A percentile compares a stretch with the other conserved stretches of the same genome.
Conservation (phyloP, 208 protist genomes). For the Leishmania martiniquensis region DNA sequence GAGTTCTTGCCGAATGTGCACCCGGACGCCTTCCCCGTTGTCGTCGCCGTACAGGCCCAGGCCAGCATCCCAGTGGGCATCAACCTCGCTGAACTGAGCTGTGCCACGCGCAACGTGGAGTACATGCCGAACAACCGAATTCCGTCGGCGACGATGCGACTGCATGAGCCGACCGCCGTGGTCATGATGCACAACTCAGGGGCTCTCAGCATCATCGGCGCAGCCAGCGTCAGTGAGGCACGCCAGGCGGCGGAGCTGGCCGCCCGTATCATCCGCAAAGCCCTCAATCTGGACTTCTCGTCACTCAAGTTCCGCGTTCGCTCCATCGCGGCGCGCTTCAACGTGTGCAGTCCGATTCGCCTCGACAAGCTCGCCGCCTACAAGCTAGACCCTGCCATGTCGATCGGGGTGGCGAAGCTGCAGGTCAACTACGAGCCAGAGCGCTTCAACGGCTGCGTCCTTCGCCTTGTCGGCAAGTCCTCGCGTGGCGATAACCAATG, state of each 20-base stretch:
- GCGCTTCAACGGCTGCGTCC: slow-evolving; percentile 78
- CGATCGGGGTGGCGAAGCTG: slow-evolving; percentile 45
- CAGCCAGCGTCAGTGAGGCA: slow-evolving; percentile 73
- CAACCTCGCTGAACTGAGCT: slow-evolving; percentile 82
- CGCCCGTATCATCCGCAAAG: slow-evolving; percentile 87
- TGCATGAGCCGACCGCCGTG: slow-evolving; percentile 80
- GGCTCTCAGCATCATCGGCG: slow-evolving; percentile 77
- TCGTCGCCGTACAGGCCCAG: slow-evolving; percentile 80
- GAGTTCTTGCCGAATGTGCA: slow-evolving; percentile 72
- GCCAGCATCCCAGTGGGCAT: slow-evolving; percentile 69
- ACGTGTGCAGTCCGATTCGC: slow-evolving; percentile 78
- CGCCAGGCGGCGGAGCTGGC: slow-evolving; percentile 86
- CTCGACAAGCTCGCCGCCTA: slow-evolving; percentile 74
- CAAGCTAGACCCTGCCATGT: slow-evolving; percentile 25
- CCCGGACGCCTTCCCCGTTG: slow-evolving; percentile 68
- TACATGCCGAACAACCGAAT: slow-evolving; percentile 72
- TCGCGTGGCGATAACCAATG: slow-evolving; percentile 53
- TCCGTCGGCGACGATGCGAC: slow-evolving; percentile 77
- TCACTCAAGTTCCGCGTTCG: slow-evolving; percentile 85
- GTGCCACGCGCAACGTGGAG: slow-evolving; percentile 86
- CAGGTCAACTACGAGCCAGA: slow-evolving; percentile 87
- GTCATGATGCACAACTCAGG: slow-evolving; percentile 81
- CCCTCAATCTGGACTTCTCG: slow-evolving; percentile 55
- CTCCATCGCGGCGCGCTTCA: slow-evolving; percentile 84
- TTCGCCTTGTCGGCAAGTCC: slow-evolving; percentile 68